Base-by-base conservation (phyloP, 768 basidiomycete species). In the Suillus fuscotomentosus region DNA sequence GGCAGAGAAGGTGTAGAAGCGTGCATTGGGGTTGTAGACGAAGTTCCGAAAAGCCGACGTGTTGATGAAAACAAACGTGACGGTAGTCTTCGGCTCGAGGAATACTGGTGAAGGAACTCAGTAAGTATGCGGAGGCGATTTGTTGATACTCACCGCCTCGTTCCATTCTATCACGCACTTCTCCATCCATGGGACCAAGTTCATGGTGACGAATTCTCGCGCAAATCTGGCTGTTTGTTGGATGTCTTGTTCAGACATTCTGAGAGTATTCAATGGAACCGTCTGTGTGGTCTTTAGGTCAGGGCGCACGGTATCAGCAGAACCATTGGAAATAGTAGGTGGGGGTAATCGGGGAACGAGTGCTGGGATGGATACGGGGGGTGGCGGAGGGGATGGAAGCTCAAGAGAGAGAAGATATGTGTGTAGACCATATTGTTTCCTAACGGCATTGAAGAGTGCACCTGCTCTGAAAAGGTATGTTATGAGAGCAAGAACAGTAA, bases 111-210 rank as follows among this genome's bases (percentile, higher is more conserved):
- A 42, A 3, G 3, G 47, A 56, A 70, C n/a, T 59, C 55, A 9
- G 64, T 67, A 43, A 36, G 22, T 63, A 43, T 45, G 1, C 39
- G 15, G 15, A 55, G 55, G 22, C 42, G 60, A 41, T 27, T 60
- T 10, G 14, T 34, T 45, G 60, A 56, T 31, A 73, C 79, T 55
- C 70, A 91, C 90, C 64, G 82, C 82, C 79, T 99, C 96, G 73
- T 97, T 98, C 94, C 95, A 97, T 67, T 97, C 93, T 54, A 94
- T 69, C 6, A 96, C 91, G 74, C 89, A 90, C 71, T 90, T 93
- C 78, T 99, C 97, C 94, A 99, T 96, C 93, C 93, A 98, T 1
- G 96, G 96, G 3, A 98, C 75, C 53, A 99, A 76, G 71, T 92
- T 95, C 87, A 92, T 94, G 13, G 89, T 88, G 4, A 94, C 82